These are phyloP conservation scores for Pleurotus tuber-regium DNA, from an alignment of 768 basidiomycete genomes.

Conservation along the genomic window DNA sequence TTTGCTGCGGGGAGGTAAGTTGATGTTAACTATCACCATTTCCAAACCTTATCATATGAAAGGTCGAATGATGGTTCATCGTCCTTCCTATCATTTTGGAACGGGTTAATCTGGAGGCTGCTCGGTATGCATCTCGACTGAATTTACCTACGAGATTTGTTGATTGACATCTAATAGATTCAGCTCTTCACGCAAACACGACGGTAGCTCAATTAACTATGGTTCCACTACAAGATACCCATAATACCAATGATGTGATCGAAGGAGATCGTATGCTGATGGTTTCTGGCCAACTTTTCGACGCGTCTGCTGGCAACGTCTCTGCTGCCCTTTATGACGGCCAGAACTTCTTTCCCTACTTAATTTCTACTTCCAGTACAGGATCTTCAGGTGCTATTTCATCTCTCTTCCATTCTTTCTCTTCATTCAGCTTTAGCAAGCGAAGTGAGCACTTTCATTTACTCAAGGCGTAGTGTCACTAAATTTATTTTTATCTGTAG, in stretches of 20 bases:
- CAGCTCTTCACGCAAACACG: constrained; percentile 51
- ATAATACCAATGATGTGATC: constrained; percentile 65
- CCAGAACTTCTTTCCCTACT: constrained; percentile 74
- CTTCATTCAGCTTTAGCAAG: constrained; percentile 72
- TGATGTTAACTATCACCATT: constrained; percentile 10
- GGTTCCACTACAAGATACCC: constrained; percentile 84
- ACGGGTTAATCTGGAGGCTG: constrained; percentile 73
- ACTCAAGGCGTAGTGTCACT: constrained; percentile 13
- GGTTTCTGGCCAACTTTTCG: constrained; percentile 76
- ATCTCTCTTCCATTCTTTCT: constrained; percentile 80
- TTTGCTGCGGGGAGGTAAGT: constrained; percentile 89
- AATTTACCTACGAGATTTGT: not conserved
- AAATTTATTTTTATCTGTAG: constrained; percentile 40
- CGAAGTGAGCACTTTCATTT: constrained; percentile 48
- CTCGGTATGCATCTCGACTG: constrained; percentile 44
- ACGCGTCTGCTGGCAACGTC: constrained; percentile 70
- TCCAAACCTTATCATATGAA: constrained; percentile 10
- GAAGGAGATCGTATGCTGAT: constrained; percentile 87
- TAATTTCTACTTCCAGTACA: constrained; percentile 60
- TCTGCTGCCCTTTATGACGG: constrained; percentile 91
- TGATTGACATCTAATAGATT: constrained; percentile 37
- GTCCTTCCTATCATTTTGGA: constrained; percentile 82
- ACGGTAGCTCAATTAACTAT: constrained; percentile 82
- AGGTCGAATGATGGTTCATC: constrained; percentile 58
- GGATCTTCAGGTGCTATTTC: constrained; percentile 72